A percentile compares a stretch with the other conserved stretches of the same genome.
phyloP scores from a whole-genome alignment of 1,284 basidiomycete genomes.

The Puccinia polysora region DNA sequence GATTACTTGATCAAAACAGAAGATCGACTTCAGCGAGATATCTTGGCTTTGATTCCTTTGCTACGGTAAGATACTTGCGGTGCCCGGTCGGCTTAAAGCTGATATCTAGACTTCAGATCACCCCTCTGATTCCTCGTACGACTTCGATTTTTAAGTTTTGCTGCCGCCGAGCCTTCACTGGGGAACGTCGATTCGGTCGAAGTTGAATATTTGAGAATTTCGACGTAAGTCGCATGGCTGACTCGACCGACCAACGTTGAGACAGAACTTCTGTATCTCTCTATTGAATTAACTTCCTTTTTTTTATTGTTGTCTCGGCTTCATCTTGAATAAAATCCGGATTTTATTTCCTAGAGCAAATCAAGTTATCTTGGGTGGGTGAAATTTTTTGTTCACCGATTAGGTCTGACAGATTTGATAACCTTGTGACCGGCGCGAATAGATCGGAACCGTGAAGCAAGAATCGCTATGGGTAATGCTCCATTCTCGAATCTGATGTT shows the following conservation, averaged over 20 bases:
- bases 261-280: too few species aligned
- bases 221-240: neutral
- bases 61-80: conserved; percentile 48
- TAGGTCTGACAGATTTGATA: neutral
- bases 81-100: conserved; percentile 44
- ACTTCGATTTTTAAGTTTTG: conserved; percentile 44
- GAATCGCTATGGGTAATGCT: conserved; percentile 28
- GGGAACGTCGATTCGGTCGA: conserved; percentile 47
- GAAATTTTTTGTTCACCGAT: neutral
- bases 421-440: neutral
- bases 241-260: too few species aligned
- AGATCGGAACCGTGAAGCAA: conserved; percentile 35
- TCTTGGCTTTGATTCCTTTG: conserved; percentile 52
- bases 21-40: conserved; percentile 51
- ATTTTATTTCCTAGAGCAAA: conserved; percentile 3
- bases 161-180: conserved; percentile 46
- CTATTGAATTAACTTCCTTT: neutral
- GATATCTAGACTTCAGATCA: neutral
- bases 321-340: neutral
- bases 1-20: conserved; percentile 52
- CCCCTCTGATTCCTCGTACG: neutral
- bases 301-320: neutral
- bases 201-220: conserved; percentile 35
- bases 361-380: conserved; percentile 19
- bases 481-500: conserved; percentile 25